Conservation (phyloP, 768 basidiomycete species). For the Pulveroboletus sp. region DNA sequence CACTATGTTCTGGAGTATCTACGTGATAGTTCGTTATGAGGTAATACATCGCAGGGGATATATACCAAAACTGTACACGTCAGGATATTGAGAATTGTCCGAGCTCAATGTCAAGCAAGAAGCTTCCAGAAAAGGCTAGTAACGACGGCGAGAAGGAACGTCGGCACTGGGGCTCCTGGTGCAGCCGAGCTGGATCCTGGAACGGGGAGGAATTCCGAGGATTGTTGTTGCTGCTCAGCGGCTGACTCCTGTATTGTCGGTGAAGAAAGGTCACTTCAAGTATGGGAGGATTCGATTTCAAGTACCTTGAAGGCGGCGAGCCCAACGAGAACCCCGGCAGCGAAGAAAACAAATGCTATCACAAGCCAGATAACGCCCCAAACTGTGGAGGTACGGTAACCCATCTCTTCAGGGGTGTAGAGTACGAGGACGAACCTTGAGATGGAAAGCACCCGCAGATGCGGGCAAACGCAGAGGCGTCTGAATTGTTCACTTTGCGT, state of each 20-base stretch:
- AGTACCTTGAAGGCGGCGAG: slow-evolving; percentile 75
- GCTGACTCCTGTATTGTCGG: slow-evolving; percentile 47
- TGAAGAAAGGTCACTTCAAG: neutral
- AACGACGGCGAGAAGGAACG: slow-evolving; percentile 17
- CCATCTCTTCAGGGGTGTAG: neutral
- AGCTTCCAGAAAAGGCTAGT: slow-evolving; percentile 25
- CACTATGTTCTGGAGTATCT: neutral
- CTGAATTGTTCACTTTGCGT: slow-evolving; percentile 80
- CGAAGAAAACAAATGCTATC: slow-evolving; percentile 69
- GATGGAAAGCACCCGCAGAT: slow-evolving; percentile 86
- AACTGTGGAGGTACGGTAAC: slow-evolving; percentile 37
- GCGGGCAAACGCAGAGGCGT: slow-evolving; percentile 79
- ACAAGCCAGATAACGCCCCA: slow-evolving; percentile 91
- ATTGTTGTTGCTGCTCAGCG: slow-evolving; percentile 48
- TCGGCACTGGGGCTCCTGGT: slow-evolving; percentile 25
- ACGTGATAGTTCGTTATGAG: neutral
- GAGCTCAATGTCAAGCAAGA: slow-evolving; percentile 7
- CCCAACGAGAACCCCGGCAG: slow-evolving; percentile 70
- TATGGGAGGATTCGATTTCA: neutral
- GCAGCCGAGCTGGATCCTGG: slow-evolving; percentile 44
- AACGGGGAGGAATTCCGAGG: slow-evolving; percentile 55
- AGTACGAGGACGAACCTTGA: slow-evolving; percentile 43
- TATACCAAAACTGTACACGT: neutral
- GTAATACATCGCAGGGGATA: slow-evolving; percentile 8
- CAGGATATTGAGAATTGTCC: neutral